Conservation (phyloP, 495 filamentous ascomycete species). For the Aspergillus carlsbadensis region DNA sequence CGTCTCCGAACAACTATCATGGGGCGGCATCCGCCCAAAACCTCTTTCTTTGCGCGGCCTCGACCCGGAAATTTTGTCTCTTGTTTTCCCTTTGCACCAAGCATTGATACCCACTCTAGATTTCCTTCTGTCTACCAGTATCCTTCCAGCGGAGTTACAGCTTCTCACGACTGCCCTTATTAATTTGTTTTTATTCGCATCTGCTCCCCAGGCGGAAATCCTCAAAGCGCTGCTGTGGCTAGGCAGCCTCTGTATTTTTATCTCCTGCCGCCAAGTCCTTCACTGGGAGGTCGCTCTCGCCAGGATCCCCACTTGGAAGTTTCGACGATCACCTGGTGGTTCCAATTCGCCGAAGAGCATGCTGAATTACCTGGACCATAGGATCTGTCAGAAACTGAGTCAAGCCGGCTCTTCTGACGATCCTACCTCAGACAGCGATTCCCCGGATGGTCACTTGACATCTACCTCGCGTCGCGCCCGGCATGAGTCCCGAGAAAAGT, state of each 20-base stretch:
- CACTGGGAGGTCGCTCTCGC: slow-evolving; percentile 83
- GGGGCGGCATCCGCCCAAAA: slow-evolving; percentile 26
- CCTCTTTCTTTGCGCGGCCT: slow-evolving; percentile 44
- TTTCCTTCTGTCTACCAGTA: slow-evolving; percentile 81
- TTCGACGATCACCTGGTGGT: slow-evolving; percentile 56
- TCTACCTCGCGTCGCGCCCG: slow-evolving; percentile 29
- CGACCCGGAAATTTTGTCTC: slow-evolving; percentile 58
- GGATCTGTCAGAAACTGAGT: slow-evolving; percentile 44
- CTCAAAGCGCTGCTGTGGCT: slow-evolving; percentile 83
- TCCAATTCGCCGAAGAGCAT: slow-evolving; percentile 48
- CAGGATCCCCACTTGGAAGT: slow-evolving; percentile 87
- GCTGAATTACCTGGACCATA: slow-evolving; percentile 51
- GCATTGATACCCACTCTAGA: slow-evolving; percentile 70
- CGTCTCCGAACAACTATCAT: slow-evolving; percentile 43
- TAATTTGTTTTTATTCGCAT: slow-evolving; percentile 74
- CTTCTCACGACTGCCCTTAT: slow-evolving; percentile 79
- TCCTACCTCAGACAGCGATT: slow-evolving; percentile 46
- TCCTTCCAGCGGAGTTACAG: slow-evolving; percentile 83
- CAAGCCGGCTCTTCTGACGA: slow-evolving; percentile 33
- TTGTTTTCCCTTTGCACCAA: slow-evolving; percentile 86
- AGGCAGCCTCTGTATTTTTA: slow-evolving; percentile 74
- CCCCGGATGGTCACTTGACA: slow-evolving; percentile 20
- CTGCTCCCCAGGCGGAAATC: slow-evolving; percentile 81
- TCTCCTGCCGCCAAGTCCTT: slow-evolving; percentile 72
- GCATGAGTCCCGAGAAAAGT: slow-evolving; percentile 21